A percentile compares a stretch with the other conserved stretches of the same genome.
Conservation (phyloP, 2,329 filamentous ascomycete genomes). For the Phialophora macrospora region DNA sequence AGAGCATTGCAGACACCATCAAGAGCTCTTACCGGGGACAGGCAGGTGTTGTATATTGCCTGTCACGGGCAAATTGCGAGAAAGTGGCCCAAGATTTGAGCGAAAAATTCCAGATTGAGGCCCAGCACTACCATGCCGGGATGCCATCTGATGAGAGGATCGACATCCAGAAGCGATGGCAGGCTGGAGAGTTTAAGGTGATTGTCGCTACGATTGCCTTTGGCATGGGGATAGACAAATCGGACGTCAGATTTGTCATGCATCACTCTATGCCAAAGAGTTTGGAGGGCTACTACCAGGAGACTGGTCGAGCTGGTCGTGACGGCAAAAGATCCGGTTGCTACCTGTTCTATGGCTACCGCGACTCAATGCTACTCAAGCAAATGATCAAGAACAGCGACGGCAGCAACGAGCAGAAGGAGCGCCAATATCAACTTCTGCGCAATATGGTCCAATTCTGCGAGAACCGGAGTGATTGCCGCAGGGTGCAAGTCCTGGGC, state of each 20-base stretch:
- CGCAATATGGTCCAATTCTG: constrained; percentile 84
- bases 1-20: constrained; percentile 65
- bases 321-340: constrained; percentile 88
- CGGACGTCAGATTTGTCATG: constrained; percentile 94
- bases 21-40: constrained; percentile 69
- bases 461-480: constrained; percentile 85
- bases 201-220: constrained; percentile 99
- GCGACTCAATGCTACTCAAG: constrained; percentile 73
- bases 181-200: constrained; percentile 76
- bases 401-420: constrained; percentile 76
- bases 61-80: constrained; percentile 84
- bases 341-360: constrained; percentile 85
- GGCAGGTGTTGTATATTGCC: constrained; percentile 90
- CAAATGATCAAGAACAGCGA: constrained; percentile 84
- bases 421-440: constrained; percentile 83
- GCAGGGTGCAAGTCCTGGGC: constrained; percentile 82
- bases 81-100: constrained; percentile 72
- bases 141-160: constrained; percentile 72
- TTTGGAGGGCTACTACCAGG: constrained; percentile 96
- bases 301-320: constrained; percentile 91
- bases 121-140: constrained; percentile 83
- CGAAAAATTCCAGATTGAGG: constrained; percentile 67
- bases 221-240: constrained; percentile 99
- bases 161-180: constrained; percentile 79
- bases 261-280: constrained; percentile 93